phyloP scores from a whole-genome alignment of 768 basidiomycete genomes.

The Mycena maculata region DNA sequence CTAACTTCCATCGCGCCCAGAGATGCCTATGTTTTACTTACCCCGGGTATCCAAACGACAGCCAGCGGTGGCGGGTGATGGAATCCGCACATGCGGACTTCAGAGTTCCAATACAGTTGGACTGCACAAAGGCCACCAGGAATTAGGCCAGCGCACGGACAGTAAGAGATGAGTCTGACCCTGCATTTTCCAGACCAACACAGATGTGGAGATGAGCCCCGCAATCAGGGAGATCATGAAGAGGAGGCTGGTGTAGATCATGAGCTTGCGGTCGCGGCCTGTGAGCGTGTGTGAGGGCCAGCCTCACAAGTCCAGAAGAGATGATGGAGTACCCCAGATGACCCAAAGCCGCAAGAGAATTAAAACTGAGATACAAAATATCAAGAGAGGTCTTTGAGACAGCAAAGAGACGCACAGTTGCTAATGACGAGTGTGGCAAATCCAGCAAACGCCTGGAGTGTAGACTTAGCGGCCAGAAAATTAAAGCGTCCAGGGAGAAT shows the following conservation, averaged over 20 bases:
- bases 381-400: neutral
- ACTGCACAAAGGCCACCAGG: neutral
- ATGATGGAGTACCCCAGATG: conserved; percentile 27
- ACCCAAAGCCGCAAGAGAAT: conserved; percentile 36
- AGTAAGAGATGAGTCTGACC: neutral
- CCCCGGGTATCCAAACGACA: conserved; percentile 30
- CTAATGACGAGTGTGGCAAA: conserved; percentile 24
- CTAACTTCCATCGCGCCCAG: neutral
- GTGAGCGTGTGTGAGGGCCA: neutral
- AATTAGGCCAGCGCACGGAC: neutral
- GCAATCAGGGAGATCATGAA: conserved; percentile 18
- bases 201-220: conserved; percentile 2
- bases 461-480: neutral
- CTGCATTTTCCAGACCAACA: conserved; percentile 23
- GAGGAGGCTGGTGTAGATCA: conserved; percentile 11
- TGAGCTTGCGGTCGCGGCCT: conserved; percentile 31
- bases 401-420: conserved; percentile 23
- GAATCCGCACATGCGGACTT: conserved; percentile 15
- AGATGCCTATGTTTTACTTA: neutral
- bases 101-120: neutral
- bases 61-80: neutral
- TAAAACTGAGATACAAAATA: conserved; percentile 20
- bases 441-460: conserved; percentile 22
- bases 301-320: neutral
- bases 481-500: neutral